Conservation (phyloP, 2,329 filamentous ascomycete genomes). For the Trichoderma harzianum region DNA sequence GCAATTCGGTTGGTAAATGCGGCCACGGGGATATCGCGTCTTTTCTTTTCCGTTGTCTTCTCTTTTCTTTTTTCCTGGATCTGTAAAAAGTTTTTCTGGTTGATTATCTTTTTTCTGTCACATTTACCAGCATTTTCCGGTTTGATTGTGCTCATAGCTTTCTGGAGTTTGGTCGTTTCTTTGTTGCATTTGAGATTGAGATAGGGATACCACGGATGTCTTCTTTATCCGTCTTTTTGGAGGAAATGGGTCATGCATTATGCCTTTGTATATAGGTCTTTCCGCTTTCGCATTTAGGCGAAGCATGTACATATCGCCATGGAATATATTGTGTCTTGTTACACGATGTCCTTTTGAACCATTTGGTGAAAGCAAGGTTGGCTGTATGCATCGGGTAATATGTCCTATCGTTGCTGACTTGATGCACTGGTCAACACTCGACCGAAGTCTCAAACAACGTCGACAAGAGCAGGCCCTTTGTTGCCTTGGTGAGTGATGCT, state of each 20-base stretch:
- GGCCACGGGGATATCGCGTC: neutral
- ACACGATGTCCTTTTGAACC: neutral
- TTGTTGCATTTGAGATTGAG: neutral
- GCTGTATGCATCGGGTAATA: neutral
- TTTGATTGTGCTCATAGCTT: neutral
- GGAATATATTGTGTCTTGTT: neutral
- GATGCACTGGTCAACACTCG: neutral
- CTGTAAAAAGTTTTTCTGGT: neutral
- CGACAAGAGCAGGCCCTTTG: neutral
- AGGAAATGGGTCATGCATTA: neutral
- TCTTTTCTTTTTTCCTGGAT: neutral
- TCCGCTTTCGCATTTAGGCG: neutral
- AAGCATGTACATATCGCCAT: neutral
- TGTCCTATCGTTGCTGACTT: neutral
- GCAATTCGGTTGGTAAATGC: constrained; percentile 42
- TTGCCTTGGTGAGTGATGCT: neutral
- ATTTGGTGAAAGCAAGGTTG: neutral
- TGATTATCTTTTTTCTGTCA: neutral
- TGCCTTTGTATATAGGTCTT: neutral
- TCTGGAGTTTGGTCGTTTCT: neutral
- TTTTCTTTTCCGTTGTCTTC: neutral
- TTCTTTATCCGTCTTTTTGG: neutral
- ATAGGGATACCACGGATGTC: neutral
- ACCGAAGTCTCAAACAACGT: neutral
- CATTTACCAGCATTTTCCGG: neutral